A percentile compares a stretch with the other conserved stretches of the same genome.
Conservation (phyloP, 192 early-diverging fungal genomes). For the Podila verticillata region DNA sequence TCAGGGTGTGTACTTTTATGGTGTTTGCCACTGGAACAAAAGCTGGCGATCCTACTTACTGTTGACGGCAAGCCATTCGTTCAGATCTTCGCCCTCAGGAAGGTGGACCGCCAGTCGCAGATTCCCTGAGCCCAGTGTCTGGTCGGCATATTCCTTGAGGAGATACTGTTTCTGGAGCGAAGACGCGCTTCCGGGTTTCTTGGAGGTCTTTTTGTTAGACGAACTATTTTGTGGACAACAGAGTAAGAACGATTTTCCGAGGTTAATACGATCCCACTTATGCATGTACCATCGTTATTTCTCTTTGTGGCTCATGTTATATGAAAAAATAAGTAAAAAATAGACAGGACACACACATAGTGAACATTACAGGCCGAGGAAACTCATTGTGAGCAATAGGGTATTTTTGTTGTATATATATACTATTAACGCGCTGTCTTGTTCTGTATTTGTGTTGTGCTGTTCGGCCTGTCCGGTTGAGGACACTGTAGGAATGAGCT, state of each 20-base stretch:
- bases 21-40: neutral
- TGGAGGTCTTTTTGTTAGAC: conserved; percentile 67
- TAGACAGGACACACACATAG: neutral
- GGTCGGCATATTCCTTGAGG: conserved; percentile 68
- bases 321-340: neutral
- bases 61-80: conserved; percentile 96
- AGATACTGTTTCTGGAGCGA: conserved; percentile 70
- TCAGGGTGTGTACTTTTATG: no score
- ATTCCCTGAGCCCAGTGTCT: conserved; percentile 83
- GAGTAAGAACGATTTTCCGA: neutral
- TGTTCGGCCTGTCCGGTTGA: neutral
- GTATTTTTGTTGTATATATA: no score
- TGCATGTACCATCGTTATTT: no score
- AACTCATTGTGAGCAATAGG: conserved; percentile 32
- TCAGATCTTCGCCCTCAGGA: conserved; percentile 87
- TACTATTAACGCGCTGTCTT: no score
- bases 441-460: neutral
- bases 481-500: no score
- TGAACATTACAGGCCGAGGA: conserved; percentile 40
- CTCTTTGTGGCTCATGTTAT: no score
- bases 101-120: conserved; percentile 80
- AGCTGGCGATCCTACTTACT: conserved; percentile 37
- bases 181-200: conserved; percentile 60
- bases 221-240: conserved; percentile 8
- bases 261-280: neutral